A percentile compares a stretch with the other conserved stretches of the same genome.
phyloP scores from a whole-genome alignment of 768 basidiomycete species.

The Trametes elegans region DNA sequence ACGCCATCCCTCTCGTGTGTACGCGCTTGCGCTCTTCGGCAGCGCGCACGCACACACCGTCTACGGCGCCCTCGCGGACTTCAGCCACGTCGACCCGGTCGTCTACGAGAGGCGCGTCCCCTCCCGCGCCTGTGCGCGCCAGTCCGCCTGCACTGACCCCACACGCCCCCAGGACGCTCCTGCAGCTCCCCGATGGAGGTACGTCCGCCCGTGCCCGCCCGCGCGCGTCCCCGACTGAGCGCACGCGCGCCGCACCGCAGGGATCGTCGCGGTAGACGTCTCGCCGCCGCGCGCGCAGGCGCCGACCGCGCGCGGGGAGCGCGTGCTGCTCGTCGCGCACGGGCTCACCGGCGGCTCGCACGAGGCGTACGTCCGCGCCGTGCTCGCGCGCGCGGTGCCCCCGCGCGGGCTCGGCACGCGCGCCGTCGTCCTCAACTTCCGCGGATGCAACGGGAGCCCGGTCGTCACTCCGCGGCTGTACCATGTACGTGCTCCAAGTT shows the following conservation, averaged over 20 bases:
- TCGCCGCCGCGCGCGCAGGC: constrained; percentile 18
- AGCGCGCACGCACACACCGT: constrained; percentile 63
- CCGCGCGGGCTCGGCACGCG: constrained; percentile 21
- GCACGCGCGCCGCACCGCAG: too few species aligned
- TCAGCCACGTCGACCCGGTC: constrained; percentile 50
- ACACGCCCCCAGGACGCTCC: constrained; percentile 33
- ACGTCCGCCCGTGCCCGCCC: too few species aligned
- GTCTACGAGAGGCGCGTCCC: constrained; percentile 47
- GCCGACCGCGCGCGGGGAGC: constrained; percentile 11
- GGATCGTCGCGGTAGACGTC: constrained; percentile 24
- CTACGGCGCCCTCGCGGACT: constrained; percentile 55
- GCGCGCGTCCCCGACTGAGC: too few species aligned
- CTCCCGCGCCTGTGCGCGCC: background rate
- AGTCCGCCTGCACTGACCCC: background rate
- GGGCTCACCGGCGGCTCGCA: constrained; percentile 29
- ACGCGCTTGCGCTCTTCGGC: constrained; percentile 28
- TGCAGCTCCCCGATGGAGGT: constrained; percentile 56
- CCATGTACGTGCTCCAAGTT: constrained; percentile 27
- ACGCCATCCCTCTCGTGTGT: background rate
- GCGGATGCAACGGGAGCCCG: constrained; percentile 26
- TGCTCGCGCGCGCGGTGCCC: constrained; percentile 12
- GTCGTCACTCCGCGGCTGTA: constrained; percentile 23
- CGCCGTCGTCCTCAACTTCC: constrained; percentile 25
- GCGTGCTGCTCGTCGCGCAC: constrained; percentile 23
- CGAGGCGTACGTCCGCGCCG: constrained; percentile 25